A percentile compares a stretch with the other conserved stretches of the same genome.
Evolutionary conservation across 2,329 filamentous ascomycete genomes (phyloP).

Genomic region (Monilinia fructigena): DNA sequence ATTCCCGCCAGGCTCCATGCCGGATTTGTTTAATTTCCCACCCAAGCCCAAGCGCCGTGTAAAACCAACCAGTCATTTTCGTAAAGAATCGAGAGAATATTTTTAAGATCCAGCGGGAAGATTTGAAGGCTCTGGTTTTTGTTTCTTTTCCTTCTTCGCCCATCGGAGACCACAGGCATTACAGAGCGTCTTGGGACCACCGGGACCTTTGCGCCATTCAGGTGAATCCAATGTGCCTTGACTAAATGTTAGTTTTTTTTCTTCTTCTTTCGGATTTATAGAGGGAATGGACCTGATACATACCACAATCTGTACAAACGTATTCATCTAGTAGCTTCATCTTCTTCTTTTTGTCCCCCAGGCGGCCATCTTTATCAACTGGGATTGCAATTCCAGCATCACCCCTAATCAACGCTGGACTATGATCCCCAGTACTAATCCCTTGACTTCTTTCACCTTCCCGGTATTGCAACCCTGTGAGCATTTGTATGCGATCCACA

Average conservation of each 20-base stretch:
- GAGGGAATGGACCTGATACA: constrained; percentile 36
- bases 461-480: constrained; percentile 83
- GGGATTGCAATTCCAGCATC: constrained; percentile 85
- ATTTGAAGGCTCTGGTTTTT: constrained; percentile 13
- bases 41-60: constrained; percentile 10
- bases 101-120: not conserved
- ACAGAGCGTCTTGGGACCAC: constrained; percentile 89
- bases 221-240: constrained; percentile 81
- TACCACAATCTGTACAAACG: constrained; percentile 90
- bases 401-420: constrained; percentile 77
- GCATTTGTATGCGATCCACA: constrained; percentile 85
- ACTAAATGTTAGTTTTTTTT: constrained; percentile 20
- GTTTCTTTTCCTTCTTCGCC: constrained; percentile 82
- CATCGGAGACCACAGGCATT: constrained; percentile 84
- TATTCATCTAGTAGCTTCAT: constrained; percentile 83
- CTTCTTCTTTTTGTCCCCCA: constrained; percentile 80
- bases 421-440: constrained; percentile 81
- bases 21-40: not conserved
- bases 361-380: constrained; percentile 70
- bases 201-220: constrained; percentile 93
- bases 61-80: constrained; percentile 12
- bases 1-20: constrained; percentile 20
- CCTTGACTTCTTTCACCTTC: constrained; percentile 86
- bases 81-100: constrained; percentile 10
- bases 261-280: not conserved